Conservation (phyloP, 1,284 basidiomycete species). For the Leccinum brunneo-olivaceum region DNA sequence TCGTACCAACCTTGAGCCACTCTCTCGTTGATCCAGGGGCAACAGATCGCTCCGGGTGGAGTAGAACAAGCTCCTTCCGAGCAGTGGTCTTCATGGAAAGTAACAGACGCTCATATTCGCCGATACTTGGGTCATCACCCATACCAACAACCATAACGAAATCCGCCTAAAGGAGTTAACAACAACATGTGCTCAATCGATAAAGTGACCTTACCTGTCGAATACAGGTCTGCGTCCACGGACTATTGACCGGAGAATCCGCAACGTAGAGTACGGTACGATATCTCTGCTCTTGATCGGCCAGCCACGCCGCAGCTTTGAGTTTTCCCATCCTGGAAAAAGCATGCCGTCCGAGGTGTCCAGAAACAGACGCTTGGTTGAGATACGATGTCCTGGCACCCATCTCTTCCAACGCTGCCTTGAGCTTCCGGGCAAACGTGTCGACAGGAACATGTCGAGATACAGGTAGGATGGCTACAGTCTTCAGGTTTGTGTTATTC, state of each 20-base stretch:
- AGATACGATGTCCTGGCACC: slow-evolving; percentile 86
- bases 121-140: slow-evolving; percentile 84
- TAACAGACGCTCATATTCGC: slow-evolving; percentile 90
- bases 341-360: slow-evolving; percentile 85
- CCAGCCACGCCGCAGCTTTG: slow-evolving; percentile 89
- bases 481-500: slow-evolving; percentile 90
- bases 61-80: slow-evolving; percentile 89
- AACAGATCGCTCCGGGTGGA: slow-evolving; percentile 90
- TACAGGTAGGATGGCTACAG: slow-evolving; percentile 79
- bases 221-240: slow-evolving; percentile 97
- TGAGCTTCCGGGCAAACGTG: slow-evolving; percentile 84
- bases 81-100: slow-evolving; percentile 96
- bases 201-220: slow-evolving; percentile 56
- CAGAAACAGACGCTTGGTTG: slow-evolving; percentile 87
- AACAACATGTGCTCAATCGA: slow-evolving; percentile 2
- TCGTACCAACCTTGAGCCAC: slow-evolving; percentile 81
- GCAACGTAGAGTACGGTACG: slow-evolving; percentile 90
- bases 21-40: slow-evolving; percentile 88
- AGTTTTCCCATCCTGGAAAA: slow-evolving; percentile 93
- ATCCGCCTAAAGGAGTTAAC: slow-evolving; percentile 64
- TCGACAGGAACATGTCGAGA: slow-evolving; percentile 82
- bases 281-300: slow-evolving; percentile 90
- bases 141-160: slow-evolving; percentile 94
- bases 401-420: slow-evolving; percentile 78
- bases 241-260: slow-evolving; percentile 85